phyloP scores from a whole-genome alignment of 1,139 yeast species.

The Tardiomyces depauwii region DNA sequence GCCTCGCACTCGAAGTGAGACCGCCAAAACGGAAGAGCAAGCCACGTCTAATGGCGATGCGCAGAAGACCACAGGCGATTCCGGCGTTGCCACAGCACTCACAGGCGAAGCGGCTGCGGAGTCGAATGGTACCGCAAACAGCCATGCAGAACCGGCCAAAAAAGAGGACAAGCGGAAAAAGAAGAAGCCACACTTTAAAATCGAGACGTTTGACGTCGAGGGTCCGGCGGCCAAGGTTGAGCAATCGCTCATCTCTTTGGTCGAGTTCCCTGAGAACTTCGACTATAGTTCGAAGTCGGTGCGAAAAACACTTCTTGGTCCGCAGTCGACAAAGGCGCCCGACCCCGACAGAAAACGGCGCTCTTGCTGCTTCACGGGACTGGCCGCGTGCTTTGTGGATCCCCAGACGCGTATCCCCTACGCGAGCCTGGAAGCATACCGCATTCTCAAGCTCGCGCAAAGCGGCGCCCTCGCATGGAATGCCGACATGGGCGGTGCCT shows the following conservation, averaged over 20 bases:
- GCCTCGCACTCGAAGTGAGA: no score
- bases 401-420: constrained; percentile 78
- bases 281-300: constrained; percentile 25
- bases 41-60: no score
- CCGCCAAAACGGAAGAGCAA: no score
- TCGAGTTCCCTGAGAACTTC: constrained; percentile 21
- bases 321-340: constrained; percentile 47
- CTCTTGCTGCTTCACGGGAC: constrained; percentile 70
- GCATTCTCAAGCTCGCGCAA: constrained; percentile 54
- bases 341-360: constrained; percentile 47
- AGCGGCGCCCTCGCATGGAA: constrained; percentile 64
- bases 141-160: no score
- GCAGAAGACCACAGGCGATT: no score
- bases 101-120: no score
- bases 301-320: constrained; percentile 46
- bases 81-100: no score
- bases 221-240: not conserved
- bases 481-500: constrained; percentile 57
- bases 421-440: constrained; percentile 69
- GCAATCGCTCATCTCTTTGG: constrained; percentile 11
- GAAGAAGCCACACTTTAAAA: not conserved
- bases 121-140: no score
- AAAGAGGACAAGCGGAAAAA: not conserved
- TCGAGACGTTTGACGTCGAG: not conserved
- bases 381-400: constrained; percentile 74